phyloP scores from a whole-genome alignment of 441 rosid species.

The Adansonia madagascariensis region DNA sequence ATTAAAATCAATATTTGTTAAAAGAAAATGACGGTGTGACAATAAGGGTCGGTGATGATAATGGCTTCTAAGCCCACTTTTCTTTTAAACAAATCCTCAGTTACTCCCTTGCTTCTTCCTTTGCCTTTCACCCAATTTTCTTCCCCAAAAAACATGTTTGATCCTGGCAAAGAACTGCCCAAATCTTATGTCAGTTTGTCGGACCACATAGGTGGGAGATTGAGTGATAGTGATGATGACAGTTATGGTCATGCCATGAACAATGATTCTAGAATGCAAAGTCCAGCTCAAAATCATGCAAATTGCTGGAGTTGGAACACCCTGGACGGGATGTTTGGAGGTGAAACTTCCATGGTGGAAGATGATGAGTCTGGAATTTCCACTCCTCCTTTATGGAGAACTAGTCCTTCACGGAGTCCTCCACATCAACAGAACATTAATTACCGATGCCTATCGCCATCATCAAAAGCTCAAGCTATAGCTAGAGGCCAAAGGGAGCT shows the following conservation, averaged over 20 bases:
- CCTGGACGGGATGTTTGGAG: background rate
- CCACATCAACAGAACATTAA: constrained; percentile 34
- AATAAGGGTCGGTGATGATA: constrained; percentile 30
- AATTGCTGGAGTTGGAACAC: constrained; percentile 26
- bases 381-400: constrained; percentile 72
- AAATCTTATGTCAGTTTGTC: constrained; percentile 34
- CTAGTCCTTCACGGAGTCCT: constrained; percentile 55
- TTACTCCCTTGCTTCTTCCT: constrained; percentile 15
- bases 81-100: constrained; percentile 22
- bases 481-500: constrained; percentile 86
- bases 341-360: constrained; percentile 21
- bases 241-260: constrained; percentile 18
- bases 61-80: constrained; percentile 30
- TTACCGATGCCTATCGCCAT: constrained; percentile 62
- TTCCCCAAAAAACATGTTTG: constrained; percentile 42
- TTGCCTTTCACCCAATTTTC: background rate
- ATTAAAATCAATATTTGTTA: background rate
- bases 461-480: constrained; percentile 68
- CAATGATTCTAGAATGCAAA: constrained; percentile 19
- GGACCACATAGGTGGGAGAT: constrained; percentile 14
- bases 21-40: constrained; percentile 26
- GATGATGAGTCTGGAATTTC: constrained; percentile 51
- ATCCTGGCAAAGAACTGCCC: constrained; percentile 34
- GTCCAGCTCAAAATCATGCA: constrained; percentile 27
- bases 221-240: constrained; percentile 12